These are phyloP conservation scores for Talaromyces rugulosus DNA, from an alignment of 2,329 filamentous ascomycete genomes.

Conservation along the genomic window DNA sequence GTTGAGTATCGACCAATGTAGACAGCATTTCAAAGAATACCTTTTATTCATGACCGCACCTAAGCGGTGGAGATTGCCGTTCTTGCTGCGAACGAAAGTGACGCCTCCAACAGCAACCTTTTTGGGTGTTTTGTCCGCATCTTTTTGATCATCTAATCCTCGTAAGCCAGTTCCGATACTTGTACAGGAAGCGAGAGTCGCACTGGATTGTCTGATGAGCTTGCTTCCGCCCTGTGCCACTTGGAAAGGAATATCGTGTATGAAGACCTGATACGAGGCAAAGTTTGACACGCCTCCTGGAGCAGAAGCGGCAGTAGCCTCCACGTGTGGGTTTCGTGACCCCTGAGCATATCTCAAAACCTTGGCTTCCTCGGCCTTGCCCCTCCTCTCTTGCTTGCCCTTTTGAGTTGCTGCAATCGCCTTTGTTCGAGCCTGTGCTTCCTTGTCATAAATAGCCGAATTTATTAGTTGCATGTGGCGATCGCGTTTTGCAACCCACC, in stretches of 20 bases:
- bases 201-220: conserved; percentile 69
- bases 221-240: conserved; percentile 78
- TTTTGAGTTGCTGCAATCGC: conserved; percentile 66
- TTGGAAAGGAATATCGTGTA: conserved; percentile 70
- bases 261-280: conserved; percentile 58
- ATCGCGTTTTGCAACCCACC: conserved; percentile 70
- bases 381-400: conserved; percentile 49
- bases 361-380: conserved; percentile 48
- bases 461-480: conserved; percentile 82
- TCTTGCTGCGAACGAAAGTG: conserved; percentile 79
- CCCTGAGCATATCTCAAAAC: conserved; percentile 38
- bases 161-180: conserved; percentile 42
- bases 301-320: conserved; percentile 4
- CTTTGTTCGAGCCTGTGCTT: conserved; percentile 62
- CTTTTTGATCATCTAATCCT: conserved; percentile 52
- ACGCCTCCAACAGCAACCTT: conserved; percentile 69
- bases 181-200: conserved; percentile 23
- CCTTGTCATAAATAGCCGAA: conserved; percentile 70
- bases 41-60: conserved; percentile 70
- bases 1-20: conserved; percentile 16
- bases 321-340: conserved; percentile 13
- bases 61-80: conserved; percentile 77
- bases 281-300: conserved; percentile 21
- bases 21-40: conserved; percentile 49
- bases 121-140: conserved; percentile 68